A percentile compares a stretch with the other conserved stretches of the same genome.
These are phyloP conservation scores for Talaromyces nanjingensis DNA, from an alignment of 495 filamentous ascomycete species.

Conservation along the genomic window DNA sequence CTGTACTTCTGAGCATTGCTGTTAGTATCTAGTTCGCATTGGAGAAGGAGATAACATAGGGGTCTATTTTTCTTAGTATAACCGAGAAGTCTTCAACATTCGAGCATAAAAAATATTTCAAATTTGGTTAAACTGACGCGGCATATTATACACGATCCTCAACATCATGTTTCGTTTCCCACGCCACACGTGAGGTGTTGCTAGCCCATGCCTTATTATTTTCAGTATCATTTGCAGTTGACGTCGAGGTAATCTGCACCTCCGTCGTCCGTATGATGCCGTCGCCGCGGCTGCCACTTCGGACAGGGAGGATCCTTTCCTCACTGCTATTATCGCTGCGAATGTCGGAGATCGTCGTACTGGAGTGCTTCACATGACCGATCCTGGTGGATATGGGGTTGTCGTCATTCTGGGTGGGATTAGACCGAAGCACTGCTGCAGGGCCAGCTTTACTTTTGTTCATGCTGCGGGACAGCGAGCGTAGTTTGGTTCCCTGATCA, in stretches of 20 bases:
- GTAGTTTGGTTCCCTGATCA: conserved; percentile 10
- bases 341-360: conserved; percentile 4
- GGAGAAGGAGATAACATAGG: no score
- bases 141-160: neutral
- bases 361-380: conserved; percentile 3
- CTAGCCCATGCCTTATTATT: neutral
- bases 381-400: neutral
- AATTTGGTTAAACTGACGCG: neutral
- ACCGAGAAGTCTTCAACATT: neutral
- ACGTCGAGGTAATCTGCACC: conserved; percentile 11
- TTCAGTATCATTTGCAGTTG: neutral
- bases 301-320: conserved; percentile 16
- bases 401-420: neutral
- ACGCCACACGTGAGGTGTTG: neutral
- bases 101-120: neutral
- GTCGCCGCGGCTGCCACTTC: neutral
- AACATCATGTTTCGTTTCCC: neutral
- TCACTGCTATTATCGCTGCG: conserved; percentile 15
- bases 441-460: conserved; percentile 3
- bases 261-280: conserved; percentile 19
- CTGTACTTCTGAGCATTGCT: no score
- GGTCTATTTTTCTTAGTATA: no score
- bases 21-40: no score
- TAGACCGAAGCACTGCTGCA: conserved; percentile 4
- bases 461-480: conserved; percentile 11